Evolutionary conservation across 78 protist species (phyloP).

Genomic region (Anaeramoeba flamelloides): DNA sequence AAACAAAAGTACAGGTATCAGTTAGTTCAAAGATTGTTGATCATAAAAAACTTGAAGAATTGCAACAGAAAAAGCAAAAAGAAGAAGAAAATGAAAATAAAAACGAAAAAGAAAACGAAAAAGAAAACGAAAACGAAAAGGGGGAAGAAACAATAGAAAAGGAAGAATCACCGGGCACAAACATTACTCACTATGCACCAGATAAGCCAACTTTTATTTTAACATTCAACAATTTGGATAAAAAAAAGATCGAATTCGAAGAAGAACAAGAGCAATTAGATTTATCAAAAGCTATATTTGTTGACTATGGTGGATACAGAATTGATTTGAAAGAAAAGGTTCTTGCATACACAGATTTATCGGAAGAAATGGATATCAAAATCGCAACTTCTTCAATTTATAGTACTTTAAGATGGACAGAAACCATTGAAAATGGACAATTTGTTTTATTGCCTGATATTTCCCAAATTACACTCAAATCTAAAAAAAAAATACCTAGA

Average conservation of each 20-base stretch:
- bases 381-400: not conserved
- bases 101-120: not conserved
- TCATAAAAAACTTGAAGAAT: not conserved
- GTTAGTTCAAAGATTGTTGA: not conserved
- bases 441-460: not conserved
- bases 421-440: not conserved
- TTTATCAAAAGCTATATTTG: not conserved
- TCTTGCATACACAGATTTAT: not conserved
- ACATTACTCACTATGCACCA: not conserved
- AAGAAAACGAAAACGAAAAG: no score
- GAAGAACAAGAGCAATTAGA: not conserved
- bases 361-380: not conserved
- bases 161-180: not conserved
- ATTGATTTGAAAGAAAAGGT: not conserved
- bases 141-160: not conserved
- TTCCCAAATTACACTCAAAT: not conserved
- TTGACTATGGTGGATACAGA: not conserved
- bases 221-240: not conserved
- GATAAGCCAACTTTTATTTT: not conserved
- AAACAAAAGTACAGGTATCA: not conserved
- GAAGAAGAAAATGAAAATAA: not conserved
- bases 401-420: not conserved
- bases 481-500: not conserved
- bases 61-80: not conserved
- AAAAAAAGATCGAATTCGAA: not conserved